Evolutionary conservation across 768 basidiomycete species (phyloP).

Genomic region (Leccinum sublutescens): DNA sequence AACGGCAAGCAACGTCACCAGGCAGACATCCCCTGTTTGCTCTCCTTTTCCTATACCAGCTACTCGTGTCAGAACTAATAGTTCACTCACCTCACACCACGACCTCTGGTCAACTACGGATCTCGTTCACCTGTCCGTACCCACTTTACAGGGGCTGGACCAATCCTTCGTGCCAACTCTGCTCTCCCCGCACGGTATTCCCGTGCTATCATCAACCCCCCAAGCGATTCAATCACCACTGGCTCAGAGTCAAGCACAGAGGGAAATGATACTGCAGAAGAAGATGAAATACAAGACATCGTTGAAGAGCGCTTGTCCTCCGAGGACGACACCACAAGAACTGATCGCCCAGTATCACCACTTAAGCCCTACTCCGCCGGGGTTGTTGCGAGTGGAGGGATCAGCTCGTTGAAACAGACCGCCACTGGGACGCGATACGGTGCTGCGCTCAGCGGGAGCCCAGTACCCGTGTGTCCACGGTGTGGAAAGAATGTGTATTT

Average conservation of each 20-base stretch:
- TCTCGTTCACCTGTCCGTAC: slow-evolving; percentile 28
- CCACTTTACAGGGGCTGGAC: slow-evolving; percentile 28
- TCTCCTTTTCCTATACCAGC: slow-evolving; percentile 34
- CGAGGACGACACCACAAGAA: slow-evolving; percentile 38
- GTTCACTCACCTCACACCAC: slow-evolving; percentile 26
- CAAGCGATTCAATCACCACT: slow-evolving; percentile 10
- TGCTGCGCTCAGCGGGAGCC: slow-evolving; percentile 45
- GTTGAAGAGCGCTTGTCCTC: slow-evolving; percentile 28
- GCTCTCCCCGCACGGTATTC: slow-evolving; percentile 39
- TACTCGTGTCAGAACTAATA: slow-evolving; percentile 19
- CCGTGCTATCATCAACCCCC: slow-evolving; percentile 16
- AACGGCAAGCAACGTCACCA: slow-evolving; percentile 21
- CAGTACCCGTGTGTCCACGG: slow-evolving; percentile 61
- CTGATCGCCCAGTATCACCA: slow-evolving; percentile 25
- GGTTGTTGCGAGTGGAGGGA: slow-evolving; percentile 3
- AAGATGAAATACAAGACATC: slow-evolving; percentile 26
- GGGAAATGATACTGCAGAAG: slow-evolving; percentile 27
- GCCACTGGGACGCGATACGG: slow-evolving; percentile 70
- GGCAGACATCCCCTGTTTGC: slow-evolving; percentile 30
- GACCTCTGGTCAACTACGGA: slow-evolving; percentile 8
- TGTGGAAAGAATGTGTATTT: slow-evolving; percentile 82
- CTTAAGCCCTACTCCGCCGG: slow-evolving; percentile 28
- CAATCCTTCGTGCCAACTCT: slow-evolving; percentile 42
- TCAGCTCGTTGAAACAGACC: slow-evolving; percentile 39
- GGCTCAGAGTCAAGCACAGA: slow-evolving; percentile 15